Evolutionary conservation across 2,329 filamentous ascomycete species (phyloP).

Genomic region (Penicillium sp.): DNA sequence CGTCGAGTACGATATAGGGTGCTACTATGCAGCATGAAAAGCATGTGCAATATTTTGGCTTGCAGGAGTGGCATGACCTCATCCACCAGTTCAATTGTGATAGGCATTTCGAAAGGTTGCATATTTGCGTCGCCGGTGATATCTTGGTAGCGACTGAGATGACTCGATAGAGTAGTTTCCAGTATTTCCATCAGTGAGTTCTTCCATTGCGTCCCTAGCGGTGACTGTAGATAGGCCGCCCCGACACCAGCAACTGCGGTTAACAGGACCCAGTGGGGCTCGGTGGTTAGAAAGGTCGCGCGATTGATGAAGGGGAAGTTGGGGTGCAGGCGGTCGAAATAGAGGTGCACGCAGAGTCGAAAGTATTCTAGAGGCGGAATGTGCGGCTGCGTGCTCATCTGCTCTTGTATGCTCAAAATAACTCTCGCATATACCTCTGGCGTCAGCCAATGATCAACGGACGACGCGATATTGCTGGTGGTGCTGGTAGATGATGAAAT

Average conservation of each 20-base stretch:
- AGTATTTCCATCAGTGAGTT: not conserved
- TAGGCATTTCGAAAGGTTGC: not conserved
- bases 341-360: not conserved
- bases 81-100: not conserved
- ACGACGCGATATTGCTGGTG: not conserved
- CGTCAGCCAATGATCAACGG: not conserved
- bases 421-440: not conserved
- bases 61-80: not conserved
- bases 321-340: not conserved
- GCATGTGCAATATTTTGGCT: not conserved
- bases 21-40: not conserved
- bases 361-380: not conserved
- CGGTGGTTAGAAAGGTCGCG: not conserved
- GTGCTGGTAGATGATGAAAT: not conserved
- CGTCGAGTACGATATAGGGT: not conserved
- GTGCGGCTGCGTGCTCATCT: not conserved
- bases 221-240: not conserved
- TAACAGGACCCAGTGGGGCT: not conserved
- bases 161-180: not conserved
- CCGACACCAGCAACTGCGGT: not conserved
- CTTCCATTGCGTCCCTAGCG: not conserved
- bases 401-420: not conserved
- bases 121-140: not conserved
- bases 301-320: not conserved
- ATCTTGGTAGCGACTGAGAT: not conserved